Evolutionary conservation across 1,284 basidiomycete genomes (phyloP).

Genomic region (Schizophyllum amplum): DNA sequence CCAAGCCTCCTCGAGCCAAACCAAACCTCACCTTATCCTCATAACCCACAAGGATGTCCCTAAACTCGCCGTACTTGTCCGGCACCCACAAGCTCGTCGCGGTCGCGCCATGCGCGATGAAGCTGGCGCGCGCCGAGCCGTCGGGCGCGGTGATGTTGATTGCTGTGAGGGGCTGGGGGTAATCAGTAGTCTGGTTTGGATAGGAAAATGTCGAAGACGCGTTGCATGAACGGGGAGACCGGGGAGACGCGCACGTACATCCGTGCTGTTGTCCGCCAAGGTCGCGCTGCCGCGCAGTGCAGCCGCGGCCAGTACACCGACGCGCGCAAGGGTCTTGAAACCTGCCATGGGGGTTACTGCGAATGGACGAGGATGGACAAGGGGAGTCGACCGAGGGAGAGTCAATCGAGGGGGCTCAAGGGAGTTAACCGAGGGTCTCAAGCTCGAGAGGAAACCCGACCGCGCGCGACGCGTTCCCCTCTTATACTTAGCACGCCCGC

Average conservation of each 20-base stretch:
- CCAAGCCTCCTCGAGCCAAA: neutral
- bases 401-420: too few species aligned
- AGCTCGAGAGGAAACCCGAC: too few species aligned
- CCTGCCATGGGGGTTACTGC: neutral
- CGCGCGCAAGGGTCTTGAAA: neutral
- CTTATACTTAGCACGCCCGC: too few species aligned
- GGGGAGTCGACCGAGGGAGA: too few species aligned
- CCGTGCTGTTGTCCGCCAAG: neutral
- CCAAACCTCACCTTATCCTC: conserved; percentile 26
- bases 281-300: neutral
- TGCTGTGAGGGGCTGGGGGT: conserved; percentile 20
- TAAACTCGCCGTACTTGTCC: conserved; percentile 32
- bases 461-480: too few species aligned
- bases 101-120: conserved; percentile 34
- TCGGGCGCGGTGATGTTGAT: conserved; percentile 29
- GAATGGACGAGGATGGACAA: neutral
- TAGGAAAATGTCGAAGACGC: too few species aligned
- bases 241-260: neutral
- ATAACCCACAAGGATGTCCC: conserved; percentile 33
- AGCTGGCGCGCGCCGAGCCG: conserved; percentile 30
- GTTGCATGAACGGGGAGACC: too few species aligned
- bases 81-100: conserved; percentile 34
- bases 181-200: too few species aligned
- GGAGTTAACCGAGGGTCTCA: too few species aligned
- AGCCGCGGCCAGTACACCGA: neutral